Percentiles rank a stretch among this genome's conserved stretches.
These are phyloP conservation scores for Hibiscus trionum DNA, from an alignment of 345 rosid species.

Conservation along the genomic window DNA sequence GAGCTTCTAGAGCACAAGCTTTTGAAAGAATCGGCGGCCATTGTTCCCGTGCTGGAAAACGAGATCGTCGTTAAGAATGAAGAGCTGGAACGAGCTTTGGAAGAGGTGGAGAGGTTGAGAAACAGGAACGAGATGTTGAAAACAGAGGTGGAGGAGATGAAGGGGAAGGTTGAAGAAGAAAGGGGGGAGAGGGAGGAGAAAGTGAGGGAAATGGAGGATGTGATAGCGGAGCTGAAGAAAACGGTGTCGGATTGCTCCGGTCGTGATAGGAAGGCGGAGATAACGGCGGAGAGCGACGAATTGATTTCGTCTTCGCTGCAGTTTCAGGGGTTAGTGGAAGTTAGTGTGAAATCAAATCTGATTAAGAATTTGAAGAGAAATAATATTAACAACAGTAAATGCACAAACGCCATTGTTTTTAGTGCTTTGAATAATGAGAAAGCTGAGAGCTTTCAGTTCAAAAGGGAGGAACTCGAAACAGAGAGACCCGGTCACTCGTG, in stretches of 20 bases:
- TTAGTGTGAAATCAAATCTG: slow-evolving; percentile 43
- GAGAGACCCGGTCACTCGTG: slow-evolving; percentile 46
- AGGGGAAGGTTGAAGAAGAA: slow-evolving; percentile 25
- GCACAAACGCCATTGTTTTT: not conserved
- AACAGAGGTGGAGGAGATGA: slow-evolving; percentile 25
- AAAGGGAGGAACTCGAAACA: slow-evolving; percentile 41
- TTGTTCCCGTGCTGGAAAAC: slow-evolving; percentile 63
- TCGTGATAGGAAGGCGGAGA: slow-evolving; percentile 20
- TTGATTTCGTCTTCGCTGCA: slow-evolving; percentile 54
- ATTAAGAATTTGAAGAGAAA: slow-evolving; percentile 42
- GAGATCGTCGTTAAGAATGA: slow-evolving; percentile 35
- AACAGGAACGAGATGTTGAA: slow-evolving; percentile 40
- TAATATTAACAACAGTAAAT: slow-evolving; percentile 13
- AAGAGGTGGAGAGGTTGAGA: slow-evolving; percentile 34
- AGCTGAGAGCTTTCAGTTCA: slow-evolving; percentile 24
- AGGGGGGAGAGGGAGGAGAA: slow-evolving; percentile 29
- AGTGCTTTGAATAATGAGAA: slow-evolving; percentile 17
- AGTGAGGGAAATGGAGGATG: slow-evolving; percentile 37
- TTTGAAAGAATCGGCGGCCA: slow-evolving; percentile 58
- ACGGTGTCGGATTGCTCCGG: slow-evolving; percentile 22
- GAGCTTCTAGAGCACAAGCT: slow-evolving; percentile 73
- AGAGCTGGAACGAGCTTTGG: slow-evolving; percentile 30
- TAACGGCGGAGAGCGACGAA: slow-evolving; percentile 35
- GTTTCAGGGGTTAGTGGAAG: slow-evolving; percentile 62
- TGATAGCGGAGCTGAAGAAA: slow-evolving; percentile 28